Evolutionary conservation across 1,284 basidiomycete genomes (phyloP).

Genomic region (Ganoderma leucocontextum): DNA sequence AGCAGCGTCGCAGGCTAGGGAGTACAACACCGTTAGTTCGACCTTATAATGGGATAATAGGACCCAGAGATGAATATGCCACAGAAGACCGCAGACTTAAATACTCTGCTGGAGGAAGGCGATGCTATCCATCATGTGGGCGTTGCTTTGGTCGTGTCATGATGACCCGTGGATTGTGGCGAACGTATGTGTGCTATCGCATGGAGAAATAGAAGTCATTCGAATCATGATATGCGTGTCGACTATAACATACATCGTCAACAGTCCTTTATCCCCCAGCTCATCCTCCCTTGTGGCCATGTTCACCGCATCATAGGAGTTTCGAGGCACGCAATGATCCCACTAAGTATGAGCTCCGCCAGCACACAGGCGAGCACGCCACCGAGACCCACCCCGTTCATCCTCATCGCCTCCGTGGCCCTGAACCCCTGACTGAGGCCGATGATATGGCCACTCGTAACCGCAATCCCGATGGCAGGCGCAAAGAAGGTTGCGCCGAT

Average conservation of each 20-base stretch:
- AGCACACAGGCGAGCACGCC: neutral
- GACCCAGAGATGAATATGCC: neutral
- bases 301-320: neutral
- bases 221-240: neutral
- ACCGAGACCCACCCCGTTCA: neutral
- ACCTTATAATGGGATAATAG: neutral
- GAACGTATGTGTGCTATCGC: neutral
- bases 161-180: neutral
- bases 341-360: neutral
- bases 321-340: neutral
- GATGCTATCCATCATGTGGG: neutral
- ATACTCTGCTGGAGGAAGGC: neutral
- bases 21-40: neutral
- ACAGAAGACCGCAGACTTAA: neutral
- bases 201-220: neutral
- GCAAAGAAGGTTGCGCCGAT: neutral
- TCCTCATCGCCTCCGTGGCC: conserved; percentile 1
- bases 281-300: neutral
- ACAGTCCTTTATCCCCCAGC: neutral
- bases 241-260: neutral
- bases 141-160: neutral
- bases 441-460: neutral
- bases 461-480: neutral
- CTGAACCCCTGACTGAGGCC: neutral
- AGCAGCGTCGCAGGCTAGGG: neutral